A percentile compares a stretch with the other conserved stretches of the same genome.
Evolutionary conservation across 345 rosid species (phyloP).

Genomic region (Arabis hirsuta): DNA sequence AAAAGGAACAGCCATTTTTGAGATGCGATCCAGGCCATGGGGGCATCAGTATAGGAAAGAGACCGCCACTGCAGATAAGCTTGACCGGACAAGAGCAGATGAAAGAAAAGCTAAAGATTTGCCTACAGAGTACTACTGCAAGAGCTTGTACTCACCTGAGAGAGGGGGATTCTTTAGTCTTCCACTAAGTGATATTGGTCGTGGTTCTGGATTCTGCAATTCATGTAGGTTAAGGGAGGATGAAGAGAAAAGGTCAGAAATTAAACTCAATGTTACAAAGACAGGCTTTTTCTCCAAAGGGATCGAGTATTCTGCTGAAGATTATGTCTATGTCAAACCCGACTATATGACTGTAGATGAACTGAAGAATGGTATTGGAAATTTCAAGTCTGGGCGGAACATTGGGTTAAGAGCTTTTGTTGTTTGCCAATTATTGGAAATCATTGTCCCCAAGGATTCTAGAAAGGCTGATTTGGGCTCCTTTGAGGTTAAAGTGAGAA

Average conservation of each 20-base stretch:
- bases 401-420: conserved; percentile 64
- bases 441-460: conserved; percentile 43
- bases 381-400: conserved; percentile 64
- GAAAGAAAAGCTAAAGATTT: conserved; percentile 59
- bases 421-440: conserved; percentile 67
- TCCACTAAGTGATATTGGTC: conserved; percentile 51
- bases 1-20: conserved; percentile 46
- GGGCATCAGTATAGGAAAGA: conserved; percentile 63
- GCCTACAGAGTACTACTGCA: conserved; percentile 60
- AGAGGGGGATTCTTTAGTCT: conserved; percentile 72
- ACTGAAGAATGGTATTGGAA: conserved; percentile 39
- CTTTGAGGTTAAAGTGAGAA: conserved; percentile 49
- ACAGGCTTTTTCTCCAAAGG: conserved; percentile 51
- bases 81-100: conserved; percentile 57
- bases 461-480: conserved; percentile 43
- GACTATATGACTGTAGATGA: conserved; percentile 37
- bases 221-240: conserved; percentile 54
- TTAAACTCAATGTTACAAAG: conserved; percentile 40
- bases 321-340: conserved; percentile 62
- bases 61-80: conserved; percentile 46
- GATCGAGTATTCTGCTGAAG: conserved; percentile 49
- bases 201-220: conserved; percentile 55
- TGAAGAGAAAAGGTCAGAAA: conserved; percentile 40
- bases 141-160: conserved; percentile 62
- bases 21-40: conserved; percentile 63